A percentile compares a stretch with the other conserved stretches of the same genome.
These are phyloP conservation scores for Candida arabinofermentans DNA, from an alignment of 805 yeast genomes.

Conservation along the genomic window DNA sequence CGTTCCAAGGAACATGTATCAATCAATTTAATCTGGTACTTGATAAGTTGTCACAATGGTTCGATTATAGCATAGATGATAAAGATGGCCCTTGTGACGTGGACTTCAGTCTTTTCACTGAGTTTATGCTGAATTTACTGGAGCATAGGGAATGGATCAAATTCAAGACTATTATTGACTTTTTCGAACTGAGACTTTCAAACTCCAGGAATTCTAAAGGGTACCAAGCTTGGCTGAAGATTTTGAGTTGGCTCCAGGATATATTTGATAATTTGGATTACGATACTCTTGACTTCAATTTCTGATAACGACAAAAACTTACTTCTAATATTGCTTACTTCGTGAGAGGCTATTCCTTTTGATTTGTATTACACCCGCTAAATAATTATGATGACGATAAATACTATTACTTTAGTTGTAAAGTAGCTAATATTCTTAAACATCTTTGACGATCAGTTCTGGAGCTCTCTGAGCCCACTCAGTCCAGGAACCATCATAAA, in stretches of 20 bases:
- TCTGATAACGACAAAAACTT: slow-evolving; percentile 1
- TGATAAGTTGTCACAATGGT: slow-evolving; percentile 20
- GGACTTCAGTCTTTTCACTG: slow-evolving; percentile 26
- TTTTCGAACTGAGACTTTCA: slow-evolving; percentile 11
- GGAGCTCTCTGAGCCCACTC: slow-evolving; percentile 84
- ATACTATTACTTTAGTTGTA: neutral
- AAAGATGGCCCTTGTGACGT: slow-evolving; percentile 19
- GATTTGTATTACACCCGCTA: too few species aligned
- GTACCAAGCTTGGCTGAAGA: slow-evolving; percentile 17
- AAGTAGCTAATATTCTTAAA: neutral
- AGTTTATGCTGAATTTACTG: slow-evolving; percentile 25
- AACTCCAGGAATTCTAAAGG: slow-evolving; percentile 6
- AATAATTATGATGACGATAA: neutral
- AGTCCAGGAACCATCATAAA: slow-evolving; percentile 88
- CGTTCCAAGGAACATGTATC: slow-evolving; percentile 24
- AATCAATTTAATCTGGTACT: slow-evolving; percentile 11
- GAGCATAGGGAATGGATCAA: slow-evolving; percentile 18
- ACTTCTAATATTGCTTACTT: too few species aligned
- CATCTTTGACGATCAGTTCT: slow-evolving; percentile 45
- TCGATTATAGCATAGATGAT: slow-evolving; percentile 18
- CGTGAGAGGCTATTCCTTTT: too few species aligned
- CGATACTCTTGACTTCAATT: slow-evolving; percentile 12
- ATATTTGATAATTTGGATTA: slow-evolving; percentile 10
- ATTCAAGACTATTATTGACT: slow-evolving; percentile 15
- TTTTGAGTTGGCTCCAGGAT: slow-evolving; percentile 13